phyloP scores from a whole-genome alignment of 2,329 filamentous ascomycete genomes.

The Sodiomyces alkalinus region DNA sequence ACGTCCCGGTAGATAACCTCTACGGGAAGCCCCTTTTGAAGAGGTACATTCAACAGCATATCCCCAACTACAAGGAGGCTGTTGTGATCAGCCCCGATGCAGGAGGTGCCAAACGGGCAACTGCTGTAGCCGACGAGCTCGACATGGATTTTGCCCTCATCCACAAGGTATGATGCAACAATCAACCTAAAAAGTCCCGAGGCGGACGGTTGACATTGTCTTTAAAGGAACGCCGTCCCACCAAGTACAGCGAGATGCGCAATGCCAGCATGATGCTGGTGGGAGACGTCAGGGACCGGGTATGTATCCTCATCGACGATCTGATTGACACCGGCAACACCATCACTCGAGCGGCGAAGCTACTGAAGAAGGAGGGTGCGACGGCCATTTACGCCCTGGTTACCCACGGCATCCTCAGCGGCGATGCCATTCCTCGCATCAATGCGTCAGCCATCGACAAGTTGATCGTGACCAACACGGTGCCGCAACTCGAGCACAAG shows the following conservation, averaged over 20 bases:
- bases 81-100: slow-evolving; percentile 95
- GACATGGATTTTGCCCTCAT: slow-evolving; percentile 95
- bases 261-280: slow-evolving; percentile 95
- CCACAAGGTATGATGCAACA: slow-evolving; percentile 60
- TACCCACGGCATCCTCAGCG: slow-evolving; percentile 89
- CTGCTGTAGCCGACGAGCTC: slow-evolving; percentile 82
- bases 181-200: not conserved
- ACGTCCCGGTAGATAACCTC: slow-evolving; percentile 95
- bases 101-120: slow-evolving; percentile 89
- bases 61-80: slow-evolving; percentile 69
- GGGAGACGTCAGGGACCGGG: slow-evolving; percentile 65
- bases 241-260: slow-evolving; percentile 73
- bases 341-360: slow-evolving; percentile 87
- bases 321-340: slow-evolving; percentile 94
- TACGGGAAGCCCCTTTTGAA: slow-evolving; percentile 68
- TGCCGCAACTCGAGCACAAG: slow-evolving; percentile 74
- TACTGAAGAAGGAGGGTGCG: slow-evolving; percentile 94
- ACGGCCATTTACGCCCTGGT: slow-evolving; percentile 79
- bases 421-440: slow-evolving; percentile 86
- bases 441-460: slow-evolving; percentile 88
- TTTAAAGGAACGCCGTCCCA: slow-evolving; percentile 68
- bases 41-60: slow-evolving; percentile 61
- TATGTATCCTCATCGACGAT: slow-evolving; percentile 86
- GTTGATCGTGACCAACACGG: slow-evolving; percentile 88
- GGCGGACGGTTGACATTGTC: slow-evolving; percentile 1